Evolutionary conservation across 2,329 filamentous ascomycete species (phyloP).

Genomic region (Aspergillus chevalieri): DNA sequence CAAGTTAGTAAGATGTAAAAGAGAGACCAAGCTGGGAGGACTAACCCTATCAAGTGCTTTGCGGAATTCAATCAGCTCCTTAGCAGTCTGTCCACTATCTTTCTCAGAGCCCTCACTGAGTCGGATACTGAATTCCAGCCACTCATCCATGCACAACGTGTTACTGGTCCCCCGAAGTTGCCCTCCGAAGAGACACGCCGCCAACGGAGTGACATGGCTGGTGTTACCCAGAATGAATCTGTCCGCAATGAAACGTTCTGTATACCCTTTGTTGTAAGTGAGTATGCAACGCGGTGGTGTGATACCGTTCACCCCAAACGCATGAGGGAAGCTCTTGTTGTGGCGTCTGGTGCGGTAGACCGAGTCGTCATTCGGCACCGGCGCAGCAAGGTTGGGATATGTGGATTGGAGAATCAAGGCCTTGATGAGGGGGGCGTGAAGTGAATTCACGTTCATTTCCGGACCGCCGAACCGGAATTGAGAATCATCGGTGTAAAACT

Average conservation of each 20-base stretch:
- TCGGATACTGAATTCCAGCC: slow-evolving; percentile 27
- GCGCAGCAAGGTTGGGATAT: slow-evolving; percentile 41
- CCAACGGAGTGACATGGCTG: slow-evolving; percentile 23
- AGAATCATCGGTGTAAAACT: slow-evolving; percentile 24
- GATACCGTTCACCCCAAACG: not conserved
- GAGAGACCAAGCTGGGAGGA: not conserved
- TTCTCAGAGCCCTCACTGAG: slow-evolving; percentile 3
- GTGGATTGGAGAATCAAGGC: slow-evolving; percentile 42
- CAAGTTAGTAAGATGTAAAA: slow-evolving; percentile 10
- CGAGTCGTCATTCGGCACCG: not conserved
- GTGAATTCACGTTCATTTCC: slow-evolving; percentile 41
- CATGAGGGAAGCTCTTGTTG: not conserved
- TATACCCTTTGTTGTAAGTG: slow-evolving; percentile 1
- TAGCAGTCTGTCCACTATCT: slow-evolving; percentile 10
- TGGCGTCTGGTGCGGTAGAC: slow-evolving; percentile 16
- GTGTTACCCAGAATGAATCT: slow-evolving; percentile 22
- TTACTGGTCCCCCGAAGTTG: slow-evolving; percentile 11
- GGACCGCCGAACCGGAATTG: slow-evolving; percentile 29
- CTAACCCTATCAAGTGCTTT: slow-evolving; percentile 27
- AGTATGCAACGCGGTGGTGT: slow-evolving; percentile 4
- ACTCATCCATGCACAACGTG: slow-evolving; percentile 28
- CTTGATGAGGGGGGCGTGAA: slow-evolving; percentile 40
- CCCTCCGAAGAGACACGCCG: slow-evolving; percentile 22
- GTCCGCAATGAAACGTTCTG: slow-evolving; percentile 5
- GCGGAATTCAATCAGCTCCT: slow-evolving; percentile 28